These are phyloP conservation scores for Hypomyces perniciosus DNA, from an alignment of 2,329 filamentous ascomycete genomes.

Conservation along the genomic window DNA sequence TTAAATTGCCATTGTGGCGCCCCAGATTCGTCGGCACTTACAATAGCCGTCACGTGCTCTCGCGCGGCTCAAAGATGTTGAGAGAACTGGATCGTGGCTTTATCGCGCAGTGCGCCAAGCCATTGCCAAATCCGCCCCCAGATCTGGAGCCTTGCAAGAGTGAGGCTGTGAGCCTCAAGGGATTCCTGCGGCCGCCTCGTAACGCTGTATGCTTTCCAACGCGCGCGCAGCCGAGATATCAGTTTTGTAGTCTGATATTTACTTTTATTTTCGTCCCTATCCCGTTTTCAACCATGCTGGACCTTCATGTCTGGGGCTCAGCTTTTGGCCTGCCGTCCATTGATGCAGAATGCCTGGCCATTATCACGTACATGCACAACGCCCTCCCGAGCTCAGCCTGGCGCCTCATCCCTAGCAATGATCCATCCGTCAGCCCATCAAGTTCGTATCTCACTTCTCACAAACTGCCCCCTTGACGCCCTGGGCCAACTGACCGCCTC, in stretches of 20 bases:
- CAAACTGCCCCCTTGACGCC: background rate
- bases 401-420: constrained; percentile 67
- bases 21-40: background rate
- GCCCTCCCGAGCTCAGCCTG: constrained; percentile 55
- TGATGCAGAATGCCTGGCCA: constrained; percentile 82
- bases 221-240: no score
- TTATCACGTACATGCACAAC: constrained; percentile 68
- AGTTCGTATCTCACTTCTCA: constrained; percentile 43
- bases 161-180: no score
- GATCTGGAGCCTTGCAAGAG: no score
- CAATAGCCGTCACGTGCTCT: constrained; percentile 20
- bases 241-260: background rate
- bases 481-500: constrained; percentile 16
- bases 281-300: constrained; percentile 33
- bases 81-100: no score
- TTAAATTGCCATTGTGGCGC: background rate
- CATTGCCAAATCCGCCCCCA: background rate
- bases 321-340: constrained; percentile 86
- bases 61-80: background rate
- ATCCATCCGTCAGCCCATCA: constrained; percentile 64
- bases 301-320: constrained; percentile 86
- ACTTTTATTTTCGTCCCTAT: constrained; percentile 1
- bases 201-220: constrained; percentile 17
- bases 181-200: background rate
- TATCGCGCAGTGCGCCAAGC: no score